These are phyloP conservation scores for Adansonia rubrostipa DNA, from an alignment of 441 rosid species.

Conservation along the genomic window DNA sequence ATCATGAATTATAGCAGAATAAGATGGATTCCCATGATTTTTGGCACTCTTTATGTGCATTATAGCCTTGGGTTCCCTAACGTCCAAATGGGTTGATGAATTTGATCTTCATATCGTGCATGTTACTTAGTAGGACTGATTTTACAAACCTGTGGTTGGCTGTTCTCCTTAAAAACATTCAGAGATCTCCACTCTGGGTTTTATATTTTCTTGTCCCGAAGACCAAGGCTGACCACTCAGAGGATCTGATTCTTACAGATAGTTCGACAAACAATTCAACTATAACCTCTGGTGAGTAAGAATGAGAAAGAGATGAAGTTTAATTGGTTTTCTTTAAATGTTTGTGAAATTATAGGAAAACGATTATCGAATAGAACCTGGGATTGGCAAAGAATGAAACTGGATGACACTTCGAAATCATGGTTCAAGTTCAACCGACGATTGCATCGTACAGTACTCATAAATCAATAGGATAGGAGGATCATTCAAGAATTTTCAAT, in stretches of 20 bases:
- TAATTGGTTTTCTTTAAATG: background rate
- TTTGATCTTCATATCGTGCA: conserved; percentile 54
- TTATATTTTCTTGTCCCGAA: conserved; percentile 59
- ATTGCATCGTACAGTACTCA: too few relatives aligned
- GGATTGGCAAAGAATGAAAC: background rate
- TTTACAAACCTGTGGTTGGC: conserved; percentile 68
- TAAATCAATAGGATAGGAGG: too few relatives aligned
- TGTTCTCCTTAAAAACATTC: conserved; percentile 41
- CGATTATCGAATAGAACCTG: background rate
- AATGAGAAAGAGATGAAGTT: conserved; percentile 25
- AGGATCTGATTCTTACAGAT: conserved; percentile 43
- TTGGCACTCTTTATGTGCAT: conserved; percentile 40
- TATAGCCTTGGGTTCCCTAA: conserved; percentile 22
- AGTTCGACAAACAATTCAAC: conserved; percentile 24
- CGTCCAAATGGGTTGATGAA: conserved; percentile 73
- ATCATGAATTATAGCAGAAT: conserved; percentile 58
- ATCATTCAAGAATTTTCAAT: too few relatives aligned
- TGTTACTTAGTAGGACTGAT: conserved; percentile 56
- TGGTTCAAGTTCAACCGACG: background rate
- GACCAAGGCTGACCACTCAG: conserved; percentile 48
- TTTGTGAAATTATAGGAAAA: background rate
- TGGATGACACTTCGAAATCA: background rate
- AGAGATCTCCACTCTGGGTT: conserved; percentile 54
- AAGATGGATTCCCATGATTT: conserved; percentile 61
- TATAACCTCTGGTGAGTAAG: conserved; percentile 32